Conservation (phyloP, 768 basidiomycete genomes). For the Boletus rufocinnamomeus region DNA sequence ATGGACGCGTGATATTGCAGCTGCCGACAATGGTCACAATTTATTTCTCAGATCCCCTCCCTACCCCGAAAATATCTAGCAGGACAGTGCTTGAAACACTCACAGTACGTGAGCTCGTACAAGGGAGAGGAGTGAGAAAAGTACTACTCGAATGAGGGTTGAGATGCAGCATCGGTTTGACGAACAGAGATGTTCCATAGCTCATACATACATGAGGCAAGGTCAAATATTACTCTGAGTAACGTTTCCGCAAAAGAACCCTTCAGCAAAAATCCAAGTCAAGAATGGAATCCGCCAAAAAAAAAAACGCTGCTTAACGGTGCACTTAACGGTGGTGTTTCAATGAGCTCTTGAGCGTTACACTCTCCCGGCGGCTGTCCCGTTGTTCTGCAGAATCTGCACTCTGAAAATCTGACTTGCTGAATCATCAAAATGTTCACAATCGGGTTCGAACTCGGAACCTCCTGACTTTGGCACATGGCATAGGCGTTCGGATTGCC, state of each 20-base stretch:
- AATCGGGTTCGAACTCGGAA: slow-evolving; percentile 44
- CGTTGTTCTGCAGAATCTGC: too few relatives aligned
- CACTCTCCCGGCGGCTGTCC: too few relatives aligned
- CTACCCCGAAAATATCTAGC: background rate
- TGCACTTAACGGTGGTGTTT: too few relatives aligned
- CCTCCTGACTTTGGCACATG: slow-evolving; percentile 40
- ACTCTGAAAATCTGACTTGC: slow-evolving; percentile 33
- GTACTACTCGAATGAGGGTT: background rate
- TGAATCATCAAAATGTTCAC: slow-evolving; percentile 53
- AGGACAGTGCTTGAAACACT: background rate
- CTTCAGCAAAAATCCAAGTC: background rate
- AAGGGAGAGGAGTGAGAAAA: background rate
- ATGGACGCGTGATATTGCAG: background rate
- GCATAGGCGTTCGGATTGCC: slow-evolving; percentile 50
- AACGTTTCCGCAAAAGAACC: slow-evolving; percentile 8
- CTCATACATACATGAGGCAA: too few relatives aligned
- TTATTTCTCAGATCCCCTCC: background rate
- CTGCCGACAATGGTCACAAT: background rate
- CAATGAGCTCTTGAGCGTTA: too few relatives aligned
- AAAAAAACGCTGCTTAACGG: too few relatives aligned
- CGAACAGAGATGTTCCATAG: background rate
- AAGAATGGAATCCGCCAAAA: slow-evolving; percentile 26
- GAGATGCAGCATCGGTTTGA: background rate
- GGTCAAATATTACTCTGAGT: background rate
- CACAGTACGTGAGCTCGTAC: background rate